phyloP scores from a whole-genome alignment of 2,329 filamentous ascomycete genomes.

The Sclerotinia sclerotiorum region DNA sequence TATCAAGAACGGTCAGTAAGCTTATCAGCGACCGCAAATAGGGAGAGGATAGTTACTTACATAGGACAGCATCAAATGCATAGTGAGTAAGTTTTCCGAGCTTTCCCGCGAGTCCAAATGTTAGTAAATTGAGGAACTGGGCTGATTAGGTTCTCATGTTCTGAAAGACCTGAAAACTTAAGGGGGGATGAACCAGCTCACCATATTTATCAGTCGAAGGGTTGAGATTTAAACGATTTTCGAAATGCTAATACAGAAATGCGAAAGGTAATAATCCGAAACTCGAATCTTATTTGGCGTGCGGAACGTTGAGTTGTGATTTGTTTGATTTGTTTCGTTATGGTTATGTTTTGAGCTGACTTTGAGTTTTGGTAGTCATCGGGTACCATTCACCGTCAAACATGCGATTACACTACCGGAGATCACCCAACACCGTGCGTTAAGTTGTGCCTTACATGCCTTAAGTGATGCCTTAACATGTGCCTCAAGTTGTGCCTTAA shows the following conservation, averaged over 20 bases:
- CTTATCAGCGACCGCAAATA: neutral
- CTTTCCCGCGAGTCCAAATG: constrained; percentile 71
- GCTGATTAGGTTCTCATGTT: constrained; percentile 47
- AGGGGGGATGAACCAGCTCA: constrained; percentile 40
- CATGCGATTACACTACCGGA: neutral
- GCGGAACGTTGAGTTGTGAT: neutral
- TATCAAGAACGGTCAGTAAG: constrained; percentile 27
- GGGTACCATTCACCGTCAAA: neutral
- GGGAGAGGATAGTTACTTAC: constrained; percentile 61
- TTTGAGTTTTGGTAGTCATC: constrained; percentile 14
- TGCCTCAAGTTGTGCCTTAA: neutral
- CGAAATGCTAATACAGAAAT: neutral
- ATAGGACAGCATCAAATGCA: constrained; percentile 90
- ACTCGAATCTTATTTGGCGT: neutral
- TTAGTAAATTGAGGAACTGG: constrained; percentile 66
- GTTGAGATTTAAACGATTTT: neutral
- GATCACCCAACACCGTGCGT: neutral
- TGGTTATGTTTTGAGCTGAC: neutral
- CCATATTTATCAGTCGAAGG: constrained; percentile 42
- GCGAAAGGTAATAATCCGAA: neutral
- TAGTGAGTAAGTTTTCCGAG: constrained; percentile 91
- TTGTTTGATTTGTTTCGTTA: neutral
- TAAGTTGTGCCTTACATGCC: neutral
- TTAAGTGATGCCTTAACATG: neutral
- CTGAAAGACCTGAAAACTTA: constrained; percentile 23